These are phyloP conservation scores for Porcisia hertigi DNA, from an alignment of 208 protist species.

Conservation along the genomic window DNA sequence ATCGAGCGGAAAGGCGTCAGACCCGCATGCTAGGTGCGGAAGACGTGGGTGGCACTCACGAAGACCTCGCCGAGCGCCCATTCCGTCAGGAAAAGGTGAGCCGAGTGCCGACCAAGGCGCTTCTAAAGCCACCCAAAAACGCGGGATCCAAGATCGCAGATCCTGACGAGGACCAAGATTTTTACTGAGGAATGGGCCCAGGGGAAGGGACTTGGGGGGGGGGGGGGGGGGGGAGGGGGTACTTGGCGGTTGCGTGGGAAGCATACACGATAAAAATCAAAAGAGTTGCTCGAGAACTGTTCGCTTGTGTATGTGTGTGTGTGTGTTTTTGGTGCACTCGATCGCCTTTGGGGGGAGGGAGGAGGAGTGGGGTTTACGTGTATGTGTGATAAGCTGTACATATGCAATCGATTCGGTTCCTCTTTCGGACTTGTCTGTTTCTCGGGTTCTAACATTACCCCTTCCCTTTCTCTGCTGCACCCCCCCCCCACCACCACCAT, in stretches of 20 bases:
- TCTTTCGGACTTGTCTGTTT: no score
- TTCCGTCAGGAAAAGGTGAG: slow-evolving; percentile 42
- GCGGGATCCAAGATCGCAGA: slow-evolving; percentile 38
- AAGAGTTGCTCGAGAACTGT: no score
- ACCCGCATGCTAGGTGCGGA: slow-evolving; percentile 25
- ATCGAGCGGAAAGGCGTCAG: slow-evolving; percentile 15
- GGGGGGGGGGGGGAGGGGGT: no score
- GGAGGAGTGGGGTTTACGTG: no score
- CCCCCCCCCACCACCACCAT: no score
- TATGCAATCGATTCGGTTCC: no score
- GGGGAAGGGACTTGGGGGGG: no score
- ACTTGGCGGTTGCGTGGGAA: not conserved
- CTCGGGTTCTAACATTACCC: no score
- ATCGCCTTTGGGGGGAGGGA: not conserved
- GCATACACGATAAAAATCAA: not conserved
- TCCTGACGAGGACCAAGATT: slow-evolving; percentile 33
- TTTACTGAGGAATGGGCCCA: slow-evolving; percentile 8
- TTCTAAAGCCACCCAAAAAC: slow-evolving; percentile 45
- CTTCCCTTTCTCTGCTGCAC: no score
- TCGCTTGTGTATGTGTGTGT: slow-evolving; percentile 1
- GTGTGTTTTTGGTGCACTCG: slow-evolving; percentile 4
- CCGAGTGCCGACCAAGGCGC: slow-evolving; percentile 49
- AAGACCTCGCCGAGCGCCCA: slow-evolving; percentile 30
- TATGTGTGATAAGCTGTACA: no score
- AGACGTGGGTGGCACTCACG: slow-evolving; percentile 19